Conservation (phyloP, 129 eudicot species). For the Rutidosis leptorrhynchoides region DNA sequence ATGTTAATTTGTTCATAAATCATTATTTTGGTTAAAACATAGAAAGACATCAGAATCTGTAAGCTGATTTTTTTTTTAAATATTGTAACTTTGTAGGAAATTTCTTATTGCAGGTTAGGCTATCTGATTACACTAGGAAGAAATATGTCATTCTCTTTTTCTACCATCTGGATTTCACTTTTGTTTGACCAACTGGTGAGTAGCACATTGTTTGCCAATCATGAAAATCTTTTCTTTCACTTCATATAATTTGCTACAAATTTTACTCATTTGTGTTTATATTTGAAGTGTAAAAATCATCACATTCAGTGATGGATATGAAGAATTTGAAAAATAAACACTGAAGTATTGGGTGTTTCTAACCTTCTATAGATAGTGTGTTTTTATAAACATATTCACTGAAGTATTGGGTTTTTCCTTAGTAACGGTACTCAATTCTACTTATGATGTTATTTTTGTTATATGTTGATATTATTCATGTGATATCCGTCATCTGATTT, state of each 20-base stretch:
- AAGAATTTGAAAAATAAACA: slow-evolving; percentile 79
- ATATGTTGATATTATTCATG: too few species aligned
- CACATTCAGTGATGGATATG: slow-evolving; percentile 97
- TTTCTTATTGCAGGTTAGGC: slow-evolving; percentile 69
- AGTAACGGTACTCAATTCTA: too few species aligned
- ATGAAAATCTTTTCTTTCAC: neutral
- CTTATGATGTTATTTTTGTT: too few species aligned
- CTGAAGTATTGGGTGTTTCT: slow-evolving; percentile 90
- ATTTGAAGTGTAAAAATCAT: slow-evolving; percentile 68
- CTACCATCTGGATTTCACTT: slow-evolving; percentile 95
- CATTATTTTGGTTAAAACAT: neutral
- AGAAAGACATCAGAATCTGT: neutral
- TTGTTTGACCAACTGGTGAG: slow-evolving; percentile 96
- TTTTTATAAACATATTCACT: too few species aligned
- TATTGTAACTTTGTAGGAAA: neutral
- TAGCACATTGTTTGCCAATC: neutral
- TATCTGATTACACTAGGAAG: slow-evolving; percentile 89
- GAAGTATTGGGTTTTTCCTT: too few species aligned
- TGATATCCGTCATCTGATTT: too few species aligned
- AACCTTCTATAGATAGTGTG: slow-evolving; percentile 95
- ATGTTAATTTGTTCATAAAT: neutral
- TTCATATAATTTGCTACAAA: neutral
- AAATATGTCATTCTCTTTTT: slow-evolving; percentile 92
- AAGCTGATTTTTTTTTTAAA: neutral
- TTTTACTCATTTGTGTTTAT: neutral